phyloP scores from a whole-genome alignment of 768 basidiomycete genomes.

The Naganishia vaughanmartiniae region DNA sequence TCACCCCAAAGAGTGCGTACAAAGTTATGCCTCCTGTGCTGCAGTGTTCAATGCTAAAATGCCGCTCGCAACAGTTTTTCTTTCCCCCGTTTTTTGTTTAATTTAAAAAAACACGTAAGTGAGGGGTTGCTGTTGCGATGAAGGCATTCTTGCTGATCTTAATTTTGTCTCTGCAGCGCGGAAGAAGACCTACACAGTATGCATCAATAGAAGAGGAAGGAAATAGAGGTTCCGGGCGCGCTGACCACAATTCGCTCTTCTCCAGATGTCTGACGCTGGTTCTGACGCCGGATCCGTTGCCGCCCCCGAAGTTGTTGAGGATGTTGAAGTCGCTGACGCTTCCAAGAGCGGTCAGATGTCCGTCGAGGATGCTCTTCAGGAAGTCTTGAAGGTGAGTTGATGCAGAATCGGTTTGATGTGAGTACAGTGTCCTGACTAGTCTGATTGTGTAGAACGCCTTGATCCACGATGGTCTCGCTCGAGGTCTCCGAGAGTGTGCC shows the following conservation, averaged over 20 bases:
- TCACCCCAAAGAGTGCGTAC: constrained; percentile 23
- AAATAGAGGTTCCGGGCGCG: not conserved
- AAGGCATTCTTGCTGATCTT: constrained; percentile 1
- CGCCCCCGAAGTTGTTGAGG: constrained; percentile 55
- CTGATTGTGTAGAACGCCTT: constrained; percentile 66
- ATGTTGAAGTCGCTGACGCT: constrained; percentile 82
- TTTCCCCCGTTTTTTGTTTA: constrained; percentile 25
- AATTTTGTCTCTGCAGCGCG: constrained; percentile 20
- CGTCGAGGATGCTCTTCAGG: constrained; percentile 80
- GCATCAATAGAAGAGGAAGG: not conserved
- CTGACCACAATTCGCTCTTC: not conserved
- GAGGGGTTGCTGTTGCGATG: not conserved
- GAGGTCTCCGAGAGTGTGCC: constrained; percentile 93
- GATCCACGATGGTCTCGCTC: constrained; percentile 95
- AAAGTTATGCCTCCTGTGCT: too few relatives aligned
- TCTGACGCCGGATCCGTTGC: constrained; percentile 52
- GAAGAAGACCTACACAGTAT: constrained; percentile 34
- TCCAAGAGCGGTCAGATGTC: constrained; percentile 69
- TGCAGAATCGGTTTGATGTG: not conserved
- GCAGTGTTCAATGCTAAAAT: not conserved
- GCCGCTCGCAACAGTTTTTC: constrained; percentile 16
- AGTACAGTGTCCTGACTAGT: not conserved
- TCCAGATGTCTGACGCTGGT: constrained; percentile 54
- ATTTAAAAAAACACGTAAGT: constrained; percentile 27
- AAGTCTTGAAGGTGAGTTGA: constrained; percentile 74